Evolutionary conservation across 2,329 filamentous ascomycete genomes (phyloP), one percentile per base, ranked within the genome.

Genomic region (Clonostachys solani): DNA sequence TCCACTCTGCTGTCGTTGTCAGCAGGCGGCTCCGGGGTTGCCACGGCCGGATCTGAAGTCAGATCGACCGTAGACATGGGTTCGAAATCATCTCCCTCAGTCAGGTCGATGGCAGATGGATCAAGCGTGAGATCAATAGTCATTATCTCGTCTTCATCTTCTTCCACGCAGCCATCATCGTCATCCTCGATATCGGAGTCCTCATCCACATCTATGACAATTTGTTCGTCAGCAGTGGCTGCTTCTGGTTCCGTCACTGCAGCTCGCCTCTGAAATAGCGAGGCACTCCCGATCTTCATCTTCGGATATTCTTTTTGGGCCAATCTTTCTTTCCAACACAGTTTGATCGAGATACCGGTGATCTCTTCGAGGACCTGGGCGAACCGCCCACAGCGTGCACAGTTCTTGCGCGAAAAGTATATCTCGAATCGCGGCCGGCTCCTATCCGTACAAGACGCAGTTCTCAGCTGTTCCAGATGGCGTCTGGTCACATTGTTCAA

Each of bases 351-450:
- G 0, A 66, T 45, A 0, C 64, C 64, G 2, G 64, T 66, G 0
- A 55, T 45, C 4, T 50, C 48, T 16, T 57, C 48, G 1, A 69
- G 56, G 6, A 43, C 49, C 3, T 37, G 23, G 2, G 63, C 54
- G 6, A 67, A 56, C 3, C n/a, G 34, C 0, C 50, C 52, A 47
- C 66, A 69, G 0, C 50, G 49, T 0, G 3, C 6, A 42, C 66
- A 69, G n/a, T 62, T 58, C 36, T 57, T 61, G 5, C 65, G 50
- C 2, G 65, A 68, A 10, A 68, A 65, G 50, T 62, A 64, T 0
- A 69, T 56, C 33, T 68, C 65, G 17, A 69, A 58, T 1, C 45
- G 23, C 0, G 63, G 64, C 3, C 50, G 51, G 0, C 55, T 50
- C 9, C 58, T 61, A 38, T 63, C 55, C 3, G 52, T 50, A 60